Percentiles rank a stretch among this genome's conserved stretches.
Evolutionary conservation across 129 eudicot genomes (phyloP).

Genomic region (Pittosporum tobira): DNA sequence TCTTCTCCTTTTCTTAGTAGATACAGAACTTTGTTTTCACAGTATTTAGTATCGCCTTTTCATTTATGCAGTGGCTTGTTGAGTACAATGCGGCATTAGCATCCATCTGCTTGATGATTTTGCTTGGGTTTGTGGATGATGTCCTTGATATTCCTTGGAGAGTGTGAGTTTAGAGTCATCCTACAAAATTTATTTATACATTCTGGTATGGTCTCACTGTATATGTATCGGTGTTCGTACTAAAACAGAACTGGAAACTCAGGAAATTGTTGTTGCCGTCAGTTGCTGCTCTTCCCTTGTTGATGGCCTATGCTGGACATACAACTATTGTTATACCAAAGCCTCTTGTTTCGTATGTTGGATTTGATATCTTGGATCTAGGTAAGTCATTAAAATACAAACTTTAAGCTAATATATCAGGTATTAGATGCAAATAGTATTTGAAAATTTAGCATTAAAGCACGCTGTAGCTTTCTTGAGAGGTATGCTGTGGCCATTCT

Average conservation of each 20-base stretch:
- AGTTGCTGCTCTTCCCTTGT: conserved; percentile 88
- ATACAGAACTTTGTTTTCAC: not conserved
- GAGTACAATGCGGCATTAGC: conserved; percentile 99
- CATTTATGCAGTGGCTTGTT: conserved; percentile 82
- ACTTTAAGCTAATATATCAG: not conserved
- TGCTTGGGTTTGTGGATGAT: conserved; percentile 96
- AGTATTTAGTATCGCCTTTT: conserved; percentile 7
- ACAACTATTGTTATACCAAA: conserved; percentile 90
- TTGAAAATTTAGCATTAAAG: not conserved
- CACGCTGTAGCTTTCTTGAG: not conserved
- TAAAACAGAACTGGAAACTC: conserved; percentile 29
- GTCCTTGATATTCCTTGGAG: conserved; percentile 98
- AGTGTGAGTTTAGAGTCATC: conserved; percentile 62
- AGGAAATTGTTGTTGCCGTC: conserved; percentile 88
- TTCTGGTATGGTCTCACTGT: too few species aligned
- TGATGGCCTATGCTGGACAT: conserved; percentile 99
- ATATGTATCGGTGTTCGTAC: conserved; percentile 13
- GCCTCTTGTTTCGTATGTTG: conserved; percentile 79
- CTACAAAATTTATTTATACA: not conserved
- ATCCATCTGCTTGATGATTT: conserved; percentile 89
- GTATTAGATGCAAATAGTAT: not conserved
- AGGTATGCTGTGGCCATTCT: not conserved
- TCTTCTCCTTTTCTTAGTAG: not conserved
- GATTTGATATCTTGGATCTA: conserved; percentile 67
- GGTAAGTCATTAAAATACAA: conserved; percentile 30